Conservation (phyloP, 2,329 filamentous ascomycete species). For the Chaetomium sp. region DNA sequence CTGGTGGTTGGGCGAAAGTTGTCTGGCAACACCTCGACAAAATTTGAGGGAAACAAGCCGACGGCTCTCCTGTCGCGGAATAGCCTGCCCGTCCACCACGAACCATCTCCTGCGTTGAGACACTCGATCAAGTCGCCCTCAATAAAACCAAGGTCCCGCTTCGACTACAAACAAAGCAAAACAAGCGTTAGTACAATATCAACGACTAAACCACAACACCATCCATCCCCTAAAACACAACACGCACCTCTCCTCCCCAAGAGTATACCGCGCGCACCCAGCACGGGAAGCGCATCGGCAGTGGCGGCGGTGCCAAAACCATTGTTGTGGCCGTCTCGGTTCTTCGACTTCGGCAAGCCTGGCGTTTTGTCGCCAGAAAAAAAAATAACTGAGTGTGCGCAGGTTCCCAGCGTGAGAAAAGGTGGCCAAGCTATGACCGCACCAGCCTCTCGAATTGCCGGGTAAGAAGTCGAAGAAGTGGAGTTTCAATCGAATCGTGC, state of each 20-base stretch:
- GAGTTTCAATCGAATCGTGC: conserved; percentile 8
- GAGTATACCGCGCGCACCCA: conserved; percentile 90
- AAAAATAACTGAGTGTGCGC: neutral
- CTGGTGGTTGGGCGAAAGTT: conserved; percentile 71
- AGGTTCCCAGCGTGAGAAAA: neutral
- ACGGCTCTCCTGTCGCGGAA: conserved; percentile 85
- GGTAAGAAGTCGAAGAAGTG: conserved; percentile 8
- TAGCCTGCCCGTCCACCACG: conserved; percentile 95
- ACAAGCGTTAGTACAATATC: conserved; percentile 13
- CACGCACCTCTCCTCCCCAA: conserved; percentile 76
- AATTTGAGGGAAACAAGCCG: conserved; percentile 94
- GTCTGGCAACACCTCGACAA: conserved; percentile 82
- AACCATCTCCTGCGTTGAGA: conserved; percentile 92
- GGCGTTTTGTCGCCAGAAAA: neutral
- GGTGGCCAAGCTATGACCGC: conserved; percentile 9
- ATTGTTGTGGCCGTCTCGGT: conserved; percentile 30
- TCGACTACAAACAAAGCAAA: conserved; percentile 49
- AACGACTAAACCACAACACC: neutral
- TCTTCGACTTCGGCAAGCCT: neutral
- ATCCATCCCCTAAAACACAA: conserved; percentile 4
- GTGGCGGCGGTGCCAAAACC: conserved; percentile 49
- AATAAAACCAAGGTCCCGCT: conserved; percentile 91
- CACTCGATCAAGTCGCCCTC: conserved; percentile 98
- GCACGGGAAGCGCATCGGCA: conserved; percentile 78
- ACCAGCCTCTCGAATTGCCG: conserved; percentile 12